A percentile compares a stretch with the other conserved stretches of the same genome.
Evolutionary conservation across 2,329 filamentous ascomycete species (phyloP).

Genomic region (Aspergillaceae sp.): DNA sequence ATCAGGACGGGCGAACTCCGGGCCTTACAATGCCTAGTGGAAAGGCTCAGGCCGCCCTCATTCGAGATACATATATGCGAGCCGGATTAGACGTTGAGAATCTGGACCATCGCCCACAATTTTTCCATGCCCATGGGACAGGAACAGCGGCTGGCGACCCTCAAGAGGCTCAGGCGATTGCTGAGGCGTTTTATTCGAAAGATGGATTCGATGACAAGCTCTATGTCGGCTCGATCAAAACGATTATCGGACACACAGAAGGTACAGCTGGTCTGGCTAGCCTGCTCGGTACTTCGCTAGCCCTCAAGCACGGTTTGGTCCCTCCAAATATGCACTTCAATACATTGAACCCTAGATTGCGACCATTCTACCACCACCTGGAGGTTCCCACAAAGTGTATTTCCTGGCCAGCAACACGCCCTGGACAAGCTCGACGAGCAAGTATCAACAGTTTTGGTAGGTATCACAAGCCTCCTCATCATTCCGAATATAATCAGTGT

Average conservation of each 20-base stretch:
- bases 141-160: conserved; percentile 26
- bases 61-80: neutral
- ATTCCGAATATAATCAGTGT: neutral
- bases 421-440: conserved; percentile 4
- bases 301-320: conserved; percentile 18
- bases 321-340: conserved; percentile 21
- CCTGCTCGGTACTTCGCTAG: conserved; percentile 19
- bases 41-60: neutral
- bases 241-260: conserved; percentile 21
- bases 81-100: conserved; percentile 21
- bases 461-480: neutral
- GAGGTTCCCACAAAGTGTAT: conserved; percentile 5
- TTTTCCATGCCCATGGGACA: conserved; percentile 36
- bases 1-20: neutral
- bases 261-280: conserved; percentile 18
- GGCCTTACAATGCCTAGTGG: conserved; percentile 1
- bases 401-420: conserved; percentile 12
- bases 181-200: conserved; percentile 10
- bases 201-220: conserved; percentile 5
- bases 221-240: conserved; percentile 20
- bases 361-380: conserved; percentile 11
- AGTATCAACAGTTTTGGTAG: conserved; percentile 17
- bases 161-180: conserved; percentile 15
- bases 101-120: conserved; percentile 17
- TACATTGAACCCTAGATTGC: conserved; percentile 12